Percentiles rank a stretch among this genome's conserved stretches.
These are phyloP conservation scores for Acer yangbiense DNA, from an alignment of 345 rosid genomes.

Conservation along the genomic window DNA sequence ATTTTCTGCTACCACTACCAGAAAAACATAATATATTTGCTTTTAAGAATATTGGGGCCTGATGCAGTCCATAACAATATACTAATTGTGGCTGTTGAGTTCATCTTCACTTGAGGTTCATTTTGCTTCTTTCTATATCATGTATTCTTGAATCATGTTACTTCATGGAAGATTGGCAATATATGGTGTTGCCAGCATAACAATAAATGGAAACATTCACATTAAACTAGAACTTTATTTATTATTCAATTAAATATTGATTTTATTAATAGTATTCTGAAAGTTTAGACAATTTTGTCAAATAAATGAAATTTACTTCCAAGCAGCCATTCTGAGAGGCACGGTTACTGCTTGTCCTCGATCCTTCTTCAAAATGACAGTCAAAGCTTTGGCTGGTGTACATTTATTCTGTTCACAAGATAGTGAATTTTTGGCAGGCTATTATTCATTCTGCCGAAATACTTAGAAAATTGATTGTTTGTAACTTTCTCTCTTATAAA, in stretches of 20 bases:
- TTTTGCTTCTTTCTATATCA: not conserved
- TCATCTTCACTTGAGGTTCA: conserved; percentile 1
- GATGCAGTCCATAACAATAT: not conserved
- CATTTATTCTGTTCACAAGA: not conserved
- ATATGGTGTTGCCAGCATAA: not conserved
- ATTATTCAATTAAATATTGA: not conserved
- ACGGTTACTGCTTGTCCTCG: not conserved
- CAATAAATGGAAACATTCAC: not conserved
- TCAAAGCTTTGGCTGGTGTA: not conserved
- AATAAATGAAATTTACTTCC: not conserved
- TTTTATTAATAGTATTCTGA: not conserved
- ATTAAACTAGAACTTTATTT: not conserved
- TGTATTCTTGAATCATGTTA: not conserved
- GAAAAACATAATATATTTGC: not conserved
- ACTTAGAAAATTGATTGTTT: not conserved
- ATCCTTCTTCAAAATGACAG: not conserved
- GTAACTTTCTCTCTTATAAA: not conserved
- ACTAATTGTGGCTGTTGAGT: not conserved
- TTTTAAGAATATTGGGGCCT: not conserved
- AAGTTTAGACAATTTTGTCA: not conserved
- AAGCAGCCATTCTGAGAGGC: not conserved
- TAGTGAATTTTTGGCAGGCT: not conserved
- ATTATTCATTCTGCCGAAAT: not conserved
- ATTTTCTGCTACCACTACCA: not conserved
- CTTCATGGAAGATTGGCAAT: not conserved